Evolutionary conservation across 2,329 filamentous ascomycete species (phyloP).

Genomic region (Orbilia quercus): DNA sequence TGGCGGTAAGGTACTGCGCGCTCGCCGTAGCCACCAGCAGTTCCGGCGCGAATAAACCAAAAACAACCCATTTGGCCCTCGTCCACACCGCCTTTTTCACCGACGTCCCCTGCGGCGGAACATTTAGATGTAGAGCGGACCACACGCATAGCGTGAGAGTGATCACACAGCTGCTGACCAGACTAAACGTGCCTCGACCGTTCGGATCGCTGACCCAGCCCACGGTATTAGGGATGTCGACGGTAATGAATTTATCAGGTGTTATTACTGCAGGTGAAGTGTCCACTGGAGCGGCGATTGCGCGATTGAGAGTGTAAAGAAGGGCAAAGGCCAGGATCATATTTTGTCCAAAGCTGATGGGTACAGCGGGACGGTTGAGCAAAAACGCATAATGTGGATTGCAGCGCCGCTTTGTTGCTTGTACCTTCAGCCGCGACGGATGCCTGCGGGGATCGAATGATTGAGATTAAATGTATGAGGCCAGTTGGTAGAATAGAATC

Average conservation of each 20-base stretch:
- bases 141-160: slow-evolving; percentile 63
- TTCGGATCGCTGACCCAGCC: slow-evolving; percentile 58
- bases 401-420: not conserved
- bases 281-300: slow-evolving; percentile 30
- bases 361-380: slow-evolving; percentile 8
- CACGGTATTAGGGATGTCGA: slow-evolving; percentile 22
- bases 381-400: slow-evolving; percentile 22
- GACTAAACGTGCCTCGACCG: slow-evolving; percentile 61
- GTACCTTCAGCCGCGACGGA: slow-evolving; percentile 7
- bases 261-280: not conserved
- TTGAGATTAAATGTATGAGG: no score
- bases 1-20: slow-evolving; percentile 54
- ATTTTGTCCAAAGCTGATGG: slow-evolving; percentile 27
- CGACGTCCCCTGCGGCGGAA: slow-evolving; percentile 59
- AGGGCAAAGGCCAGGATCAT: slow-evolving; percentile 37
- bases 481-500: no score
- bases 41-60: slow-evolving; percentile 62
- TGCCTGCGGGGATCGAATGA: not conserved
- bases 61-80: slow-evolving; percentile 61
- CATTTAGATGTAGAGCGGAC: slow-evolving; percentile 63
- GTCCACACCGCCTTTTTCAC: slow-evolving; percentile 34
- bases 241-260: not conserved
- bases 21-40: slow-evolving; percentile 61
- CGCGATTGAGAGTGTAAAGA: slow-evolving; percentile 15
- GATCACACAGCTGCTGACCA: slow-evolving; percentile 62